Percentiles rank a stretch among this genome's conserved stretches.
Evolutionary conservation across 139 green algal genomes (phyloP).

Genomic region (Penium margaritaceum): DNA sequence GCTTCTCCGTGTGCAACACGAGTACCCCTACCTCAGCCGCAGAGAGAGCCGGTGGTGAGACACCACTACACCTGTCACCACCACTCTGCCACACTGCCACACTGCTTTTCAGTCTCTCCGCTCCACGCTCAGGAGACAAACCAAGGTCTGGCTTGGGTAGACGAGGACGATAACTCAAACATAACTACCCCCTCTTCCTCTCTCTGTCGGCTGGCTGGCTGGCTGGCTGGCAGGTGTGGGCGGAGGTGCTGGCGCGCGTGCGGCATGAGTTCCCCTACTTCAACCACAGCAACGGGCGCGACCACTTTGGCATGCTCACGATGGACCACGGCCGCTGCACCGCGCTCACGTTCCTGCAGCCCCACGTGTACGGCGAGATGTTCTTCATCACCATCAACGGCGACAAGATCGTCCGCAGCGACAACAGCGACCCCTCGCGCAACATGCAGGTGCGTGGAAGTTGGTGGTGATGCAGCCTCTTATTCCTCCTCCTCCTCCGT

Average conservation of each 20-base stretch:
- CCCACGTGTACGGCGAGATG: conserved; percentile 11
- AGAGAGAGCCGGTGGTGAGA: too few species aligned
- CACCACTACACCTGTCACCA: too few species aligned
- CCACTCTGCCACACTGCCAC: too few species aligned
- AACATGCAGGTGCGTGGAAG: not conserved
- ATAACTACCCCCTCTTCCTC: too few species aligned
- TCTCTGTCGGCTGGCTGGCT: too few species aligned
- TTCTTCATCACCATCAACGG: conserved; percentile 10
- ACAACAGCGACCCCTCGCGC: not conserved
- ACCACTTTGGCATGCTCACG: conserved; percentile 23
- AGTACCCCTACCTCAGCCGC: too few species aligned
- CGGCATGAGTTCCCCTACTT: conserved; percentile 25
- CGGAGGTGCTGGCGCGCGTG: not conserved
- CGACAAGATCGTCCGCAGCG: conserved; percentile 12
- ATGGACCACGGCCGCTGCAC: conserved; percentile 16
- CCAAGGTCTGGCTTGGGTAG: too few species aligned
- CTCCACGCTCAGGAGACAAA: too few species aligned
- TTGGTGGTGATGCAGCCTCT: not conserved
- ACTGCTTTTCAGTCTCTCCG: too few species aligned
- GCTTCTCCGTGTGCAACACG: too few species aligned
- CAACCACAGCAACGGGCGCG: conserved; percentile 20
- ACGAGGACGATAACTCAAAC: too few species aligned
- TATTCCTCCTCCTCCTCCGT: not conserved
- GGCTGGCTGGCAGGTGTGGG: not conserved
- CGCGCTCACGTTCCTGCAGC: conserved; percentile 4